Conservation (phyloP, 225 moss, liverwort and hornwort species). For the Straminergon stramineum region DNA sequence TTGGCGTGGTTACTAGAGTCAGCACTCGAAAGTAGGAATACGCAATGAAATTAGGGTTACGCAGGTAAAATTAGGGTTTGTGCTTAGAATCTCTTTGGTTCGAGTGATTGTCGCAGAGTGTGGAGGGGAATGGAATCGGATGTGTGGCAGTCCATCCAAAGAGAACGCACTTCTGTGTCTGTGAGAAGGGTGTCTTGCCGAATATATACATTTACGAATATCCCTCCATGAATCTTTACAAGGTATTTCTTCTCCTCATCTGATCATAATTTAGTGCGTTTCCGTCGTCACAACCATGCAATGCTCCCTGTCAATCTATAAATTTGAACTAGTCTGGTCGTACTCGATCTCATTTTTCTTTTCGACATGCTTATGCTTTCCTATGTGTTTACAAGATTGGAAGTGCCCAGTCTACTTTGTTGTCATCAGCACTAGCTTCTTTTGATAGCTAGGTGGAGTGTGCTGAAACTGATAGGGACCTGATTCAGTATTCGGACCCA, state of each 20-base stretch:
- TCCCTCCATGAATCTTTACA: slow-evolving; percentile 65
- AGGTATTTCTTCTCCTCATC: slow-evolving; percentile 25
- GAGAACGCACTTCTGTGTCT: slow-evolving; percentile 68
- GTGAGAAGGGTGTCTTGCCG: slow-evolving; percentile 81
- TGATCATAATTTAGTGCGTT: neutral
- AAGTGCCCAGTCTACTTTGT: neutral
- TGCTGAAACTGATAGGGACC: neutral
- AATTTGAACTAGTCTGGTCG: neutral
- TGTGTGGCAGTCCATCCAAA: slow-evolving; percentile 86
- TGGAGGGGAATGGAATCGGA: slow-evolving; percentile 87
- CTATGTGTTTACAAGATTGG: neutral
- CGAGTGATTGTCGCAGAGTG: slow-evolving; percentile 39
- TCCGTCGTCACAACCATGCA: neutral
- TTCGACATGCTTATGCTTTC: neutral
- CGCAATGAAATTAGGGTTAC: neutral
- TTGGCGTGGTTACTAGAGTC: neutral
- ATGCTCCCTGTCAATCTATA: neutral
- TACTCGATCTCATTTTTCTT: neutral
- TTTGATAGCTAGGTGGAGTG: neutral
- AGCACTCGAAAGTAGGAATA: neutral
- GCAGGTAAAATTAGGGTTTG: neutral
- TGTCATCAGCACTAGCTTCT: neutral
- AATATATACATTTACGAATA: slow-evolving; percentile 72
- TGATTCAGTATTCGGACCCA: neutral
- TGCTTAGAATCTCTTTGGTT: neutral